phyloP scores from a whole-genome alignment of 2,329 filamentous ascomycete genomes.

The Aspergillus sp. region DNA sequence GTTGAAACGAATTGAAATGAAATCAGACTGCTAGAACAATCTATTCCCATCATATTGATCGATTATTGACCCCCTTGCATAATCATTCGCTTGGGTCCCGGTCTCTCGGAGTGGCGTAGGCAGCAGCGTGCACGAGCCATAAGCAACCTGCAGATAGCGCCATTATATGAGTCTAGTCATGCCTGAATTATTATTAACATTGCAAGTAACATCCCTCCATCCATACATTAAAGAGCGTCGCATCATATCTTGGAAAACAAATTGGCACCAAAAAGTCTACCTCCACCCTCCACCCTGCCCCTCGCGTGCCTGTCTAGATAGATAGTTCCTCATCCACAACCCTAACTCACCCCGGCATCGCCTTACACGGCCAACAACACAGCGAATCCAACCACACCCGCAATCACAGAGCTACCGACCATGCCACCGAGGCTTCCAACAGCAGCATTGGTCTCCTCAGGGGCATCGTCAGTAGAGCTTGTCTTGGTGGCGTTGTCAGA shows the following conservation, averaged over 20 bases:
- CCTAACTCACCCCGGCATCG: background rate
- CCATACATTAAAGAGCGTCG: background rate
- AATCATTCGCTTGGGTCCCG: background rate
- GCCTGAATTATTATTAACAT: background rate
- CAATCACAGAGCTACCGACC: background rate
- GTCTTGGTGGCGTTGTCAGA: slow-evolving; percentile 4
- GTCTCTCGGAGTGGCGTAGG: too few relatives aligned
- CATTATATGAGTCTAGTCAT: background rate
- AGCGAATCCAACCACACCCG: background rate
- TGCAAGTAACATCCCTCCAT: background rate
- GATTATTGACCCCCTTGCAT: background rate
- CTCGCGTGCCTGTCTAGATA: background rate
- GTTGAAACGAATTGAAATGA: background rate
- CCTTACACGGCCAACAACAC: slow-evolving; percentile 6
- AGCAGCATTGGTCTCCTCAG: background rate
- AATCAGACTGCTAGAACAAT: background rate
- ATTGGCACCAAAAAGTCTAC: background rate
- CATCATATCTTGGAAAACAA: background rate
- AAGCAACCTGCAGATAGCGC: background rate
- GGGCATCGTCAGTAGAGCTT: background rate
- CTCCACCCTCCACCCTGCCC: background rate
- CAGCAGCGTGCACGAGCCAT: background rate
- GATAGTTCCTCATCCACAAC: background rate
- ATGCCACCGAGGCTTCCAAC: background rate
- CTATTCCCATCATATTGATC: background rate